Evolutionary conservation across 306 rosid species (phyloP).

Genomic region (Cyamopsis tetragonoloba): DNA sequence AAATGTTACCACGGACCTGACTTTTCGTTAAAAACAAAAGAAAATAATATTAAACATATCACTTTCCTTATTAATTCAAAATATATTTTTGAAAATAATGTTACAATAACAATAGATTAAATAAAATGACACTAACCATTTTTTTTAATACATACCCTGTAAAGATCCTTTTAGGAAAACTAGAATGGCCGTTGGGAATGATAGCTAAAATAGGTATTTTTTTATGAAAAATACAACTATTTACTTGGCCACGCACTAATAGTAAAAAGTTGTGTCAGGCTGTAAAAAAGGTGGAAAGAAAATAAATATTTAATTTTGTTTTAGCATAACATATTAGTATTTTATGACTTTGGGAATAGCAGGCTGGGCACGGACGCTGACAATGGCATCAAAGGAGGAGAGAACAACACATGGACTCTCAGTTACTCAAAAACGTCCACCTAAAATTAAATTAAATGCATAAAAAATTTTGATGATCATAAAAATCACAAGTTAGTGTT

Average conservation of each 20-base stretch:
- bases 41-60: not conserved
- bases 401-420: constrained; percentile 5
- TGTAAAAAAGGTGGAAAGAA: not conserved
- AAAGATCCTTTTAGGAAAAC: not conserved
- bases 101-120: too few relatives aligned
- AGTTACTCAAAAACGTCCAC: not conserved
- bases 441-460: not conserved
- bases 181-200: not conserved
- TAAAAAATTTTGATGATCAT: not conserved
- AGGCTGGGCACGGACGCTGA: constrained; percentile 14
- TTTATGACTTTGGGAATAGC: constrained; percentile 20
- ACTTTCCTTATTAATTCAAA: not conserved
- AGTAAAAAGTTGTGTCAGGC: not conserved
- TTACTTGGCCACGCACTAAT: not conserved
- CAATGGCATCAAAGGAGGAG: constrained; percentile 10
- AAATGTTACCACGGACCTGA: not conserved
- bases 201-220: not conserved
- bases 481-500: not conserved
- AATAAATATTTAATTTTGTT: not conserved
- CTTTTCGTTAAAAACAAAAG: not conserved
- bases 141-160: too few relatives aligned
- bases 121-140: too few relatives aligned
- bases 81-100: too few relatives aligned
- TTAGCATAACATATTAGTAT: too few relatives aligned
- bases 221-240: not conserved